phyloP scores from a whole-genome alignment of 106 monocot genomes.

The Vanilla planifolia region DNA sequence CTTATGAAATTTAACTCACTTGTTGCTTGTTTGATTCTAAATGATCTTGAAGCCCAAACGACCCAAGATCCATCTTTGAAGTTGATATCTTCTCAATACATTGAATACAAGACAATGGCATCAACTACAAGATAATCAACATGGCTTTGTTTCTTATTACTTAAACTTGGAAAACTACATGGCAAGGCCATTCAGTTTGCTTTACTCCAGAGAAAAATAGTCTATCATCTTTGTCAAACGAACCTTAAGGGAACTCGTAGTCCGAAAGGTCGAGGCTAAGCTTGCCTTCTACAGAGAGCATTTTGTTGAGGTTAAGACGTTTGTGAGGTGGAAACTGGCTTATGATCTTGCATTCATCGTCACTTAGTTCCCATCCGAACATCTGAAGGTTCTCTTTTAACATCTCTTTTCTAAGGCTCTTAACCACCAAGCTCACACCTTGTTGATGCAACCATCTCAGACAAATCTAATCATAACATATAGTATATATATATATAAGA shows the following conservation, averaged over 20 bases:
- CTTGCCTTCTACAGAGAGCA: conserved; percentile 6
- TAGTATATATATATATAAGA: background rate
- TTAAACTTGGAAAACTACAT: too few relatives aligned
- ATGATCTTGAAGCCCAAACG: too few relatives aligned
- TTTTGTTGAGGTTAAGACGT: background rate
- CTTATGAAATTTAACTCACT: too few relatives aligned
- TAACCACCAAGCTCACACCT: conserved; percentile 36
- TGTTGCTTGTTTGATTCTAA: too few relatives aligned
- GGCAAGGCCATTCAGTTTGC: too few relatives aligned
- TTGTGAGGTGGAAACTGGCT: conserved; percentile 24
- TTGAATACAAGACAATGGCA: too few relatives aligned
- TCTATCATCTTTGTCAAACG: too few relatives aligned
- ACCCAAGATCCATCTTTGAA: too few relatives aligned
- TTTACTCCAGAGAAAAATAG: too few relatives aligned
- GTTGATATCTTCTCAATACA: too few relatives aligned
- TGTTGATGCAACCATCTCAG: conserved; percentile 39
- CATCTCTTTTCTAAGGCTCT: conserved; percentile 46
- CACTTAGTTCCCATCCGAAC: conserved; percentile 34
- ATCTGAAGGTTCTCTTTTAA: conserved; percentile 31
- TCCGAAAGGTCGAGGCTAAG: background rate
- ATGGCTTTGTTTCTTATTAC: too few relatives aligned
- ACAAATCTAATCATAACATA: conserved; percentile 15
- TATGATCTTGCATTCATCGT: conserved; percentile 30
- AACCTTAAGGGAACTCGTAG: background rate
- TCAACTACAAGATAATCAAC: too few relatives aligned